Evolutionary conservation across 2,329 filamentous ascomycete species (phyloP).

Genomic region (Aspergillus arachidicola): DNA sequence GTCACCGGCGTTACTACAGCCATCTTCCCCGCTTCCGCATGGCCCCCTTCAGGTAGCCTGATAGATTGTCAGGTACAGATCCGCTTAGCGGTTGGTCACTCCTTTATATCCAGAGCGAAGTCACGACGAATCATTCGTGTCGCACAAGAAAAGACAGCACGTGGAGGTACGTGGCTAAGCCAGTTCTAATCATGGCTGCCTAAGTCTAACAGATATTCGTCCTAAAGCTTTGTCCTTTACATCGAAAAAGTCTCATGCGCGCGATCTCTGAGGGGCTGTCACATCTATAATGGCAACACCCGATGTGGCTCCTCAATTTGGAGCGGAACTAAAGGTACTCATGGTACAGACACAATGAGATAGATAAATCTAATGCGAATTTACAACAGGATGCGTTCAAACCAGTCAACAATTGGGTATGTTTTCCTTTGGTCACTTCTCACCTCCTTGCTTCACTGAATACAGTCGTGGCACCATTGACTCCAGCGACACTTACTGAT

Average conservation of each 20-base stretch:
- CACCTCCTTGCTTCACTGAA: background rate
- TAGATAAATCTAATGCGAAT: background rate
- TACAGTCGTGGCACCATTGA: background rate
- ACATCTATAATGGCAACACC: conserved; percentile 71
- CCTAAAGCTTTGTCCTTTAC: conserved; percentile 3
- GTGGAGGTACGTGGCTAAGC: conserved; percentile 8
- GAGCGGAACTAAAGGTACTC: conserved; percentile 85
- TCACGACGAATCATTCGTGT: background rate
- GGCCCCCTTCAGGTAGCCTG: conserved; percentile 4
- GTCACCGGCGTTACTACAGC: conserved; percentile 29
- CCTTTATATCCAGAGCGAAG: background rate
- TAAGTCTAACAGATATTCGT: conserved; percentile 2
- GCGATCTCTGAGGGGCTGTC: conserved; percentile 18
- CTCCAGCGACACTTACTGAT: conserved; percentile 13
- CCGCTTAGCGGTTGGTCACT: background rate
- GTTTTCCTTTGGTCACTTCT: conserved; percentile 24
- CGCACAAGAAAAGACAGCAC: background rate
- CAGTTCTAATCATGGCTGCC: conserved; percentile 2
- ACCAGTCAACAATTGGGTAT: conserved; percentile 84
- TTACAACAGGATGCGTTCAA: conserved; percentile 85
- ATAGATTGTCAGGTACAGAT: conserved; percentile 6
- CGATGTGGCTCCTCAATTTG: conserved; percentile 83
- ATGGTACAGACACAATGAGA: background rate
- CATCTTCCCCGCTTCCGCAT: conserved; percentile 30
- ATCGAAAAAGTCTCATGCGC: conserved; percentile 27